Percentiles rank a stretch among this genome's conserved stretches.
Evolutionary conservation across 1,139 yeast species (phyloP).

Genomic region (Nakaseomyces uthaithaninus): DNA sequence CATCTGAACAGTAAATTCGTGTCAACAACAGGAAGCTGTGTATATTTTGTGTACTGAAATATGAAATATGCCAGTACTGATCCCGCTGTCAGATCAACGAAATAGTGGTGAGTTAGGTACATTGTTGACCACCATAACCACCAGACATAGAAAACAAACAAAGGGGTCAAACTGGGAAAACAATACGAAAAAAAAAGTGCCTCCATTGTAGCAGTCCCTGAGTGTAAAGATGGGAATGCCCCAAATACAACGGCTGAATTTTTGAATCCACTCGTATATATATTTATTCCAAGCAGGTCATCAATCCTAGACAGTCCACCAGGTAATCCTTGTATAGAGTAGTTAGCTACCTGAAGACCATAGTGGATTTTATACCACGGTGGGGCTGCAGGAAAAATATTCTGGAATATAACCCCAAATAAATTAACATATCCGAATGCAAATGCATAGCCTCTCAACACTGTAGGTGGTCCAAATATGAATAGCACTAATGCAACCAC

Average conservation of each 20-base stretch:
- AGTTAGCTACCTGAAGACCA: conserved; percentile 85
- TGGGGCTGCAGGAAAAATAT: conserved; percentile 89
- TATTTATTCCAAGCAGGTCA: conserved; percentile 63
- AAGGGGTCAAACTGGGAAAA: conserved; percentile 58
- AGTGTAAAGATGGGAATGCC: conserved; percentile 93
- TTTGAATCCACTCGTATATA: conserved; percentile 77
- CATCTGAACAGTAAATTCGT: conserved; percentile 67
- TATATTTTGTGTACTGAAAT: conserved; percentile 65
- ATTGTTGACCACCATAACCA: conserved; percentile 99
- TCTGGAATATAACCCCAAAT: conserved; percentile 73
- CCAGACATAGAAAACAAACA: conserved; percentile 67
- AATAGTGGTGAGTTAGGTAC: conserved; percentile 94
- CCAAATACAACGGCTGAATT: conserved; percentile 95
- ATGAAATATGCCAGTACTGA: conserved; percentile 66
- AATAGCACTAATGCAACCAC: conserved; percentile 73
- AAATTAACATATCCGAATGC: conserved; percentile 97
- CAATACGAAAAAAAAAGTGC: conserved; percentile 75
- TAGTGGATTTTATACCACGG: conserved; percentile 93
- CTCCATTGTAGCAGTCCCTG: conserved; percentile 91
- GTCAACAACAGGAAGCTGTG: conserved; percentile 62
- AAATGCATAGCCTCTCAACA: conserved; percentile 79
- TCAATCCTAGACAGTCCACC: conserved; percentile 95
- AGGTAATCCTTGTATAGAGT: conserved; percentile 88
- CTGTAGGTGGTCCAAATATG: conserved; percentile 87
- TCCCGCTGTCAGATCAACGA: conserved; percentile 86